phyloP scores from a whole-genome alignment of 2,329 filamentous ascomycete species.

The Colletotrichum caudatum region DNA sequence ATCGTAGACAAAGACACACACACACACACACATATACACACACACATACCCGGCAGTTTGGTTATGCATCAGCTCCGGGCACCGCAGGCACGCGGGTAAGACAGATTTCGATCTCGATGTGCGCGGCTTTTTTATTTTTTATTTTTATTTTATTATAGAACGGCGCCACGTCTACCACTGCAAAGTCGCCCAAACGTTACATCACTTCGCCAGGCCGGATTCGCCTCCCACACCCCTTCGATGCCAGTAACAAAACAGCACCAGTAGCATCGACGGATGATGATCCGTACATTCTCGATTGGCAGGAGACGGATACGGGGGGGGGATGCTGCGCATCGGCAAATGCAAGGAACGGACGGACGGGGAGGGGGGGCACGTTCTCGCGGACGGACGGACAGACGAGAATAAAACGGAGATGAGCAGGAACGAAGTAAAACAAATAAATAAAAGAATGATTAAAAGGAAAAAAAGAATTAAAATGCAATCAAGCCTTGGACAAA shows the following conservation, averaged over 20 bases:
- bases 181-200: not conserved
- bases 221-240: not conserved
- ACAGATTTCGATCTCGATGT: conserved; percentile 5
- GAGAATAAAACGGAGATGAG: not conserved
- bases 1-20: not conserved
- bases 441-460: conserved; percentile 1
- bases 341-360: conserved; percentile 26
- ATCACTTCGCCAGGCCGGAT: no score
- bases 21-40: not conserved
- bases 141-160: no score
- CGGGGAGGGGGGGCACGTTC: conserved; percentile 20
- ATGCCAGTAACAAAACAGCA: not conserved
- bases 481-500: not conserved
- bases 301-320: conserved; percentile 3
- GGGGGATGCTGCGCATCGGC: not conserved
- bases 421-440: not conserved
- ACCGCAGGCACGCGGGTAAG: conserved; percentile 1
- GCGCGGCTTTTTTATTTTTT: not conserved
- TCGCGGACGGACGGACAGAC: conserved; percentile 6
- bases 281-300: not conserved
- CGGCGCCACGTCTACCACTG: not conserved
- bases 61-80: not conserved
- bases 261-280: not conserved
- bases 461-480: conserved; percentile 12
- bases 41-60: conserved; percentile 14